Evolutionary conservation across 371 early-diverging fungal species (phyloP), one percentile per base, ranked within the genome.

Genomic region (Amoeboaphelidium protococcarum): DNA sequence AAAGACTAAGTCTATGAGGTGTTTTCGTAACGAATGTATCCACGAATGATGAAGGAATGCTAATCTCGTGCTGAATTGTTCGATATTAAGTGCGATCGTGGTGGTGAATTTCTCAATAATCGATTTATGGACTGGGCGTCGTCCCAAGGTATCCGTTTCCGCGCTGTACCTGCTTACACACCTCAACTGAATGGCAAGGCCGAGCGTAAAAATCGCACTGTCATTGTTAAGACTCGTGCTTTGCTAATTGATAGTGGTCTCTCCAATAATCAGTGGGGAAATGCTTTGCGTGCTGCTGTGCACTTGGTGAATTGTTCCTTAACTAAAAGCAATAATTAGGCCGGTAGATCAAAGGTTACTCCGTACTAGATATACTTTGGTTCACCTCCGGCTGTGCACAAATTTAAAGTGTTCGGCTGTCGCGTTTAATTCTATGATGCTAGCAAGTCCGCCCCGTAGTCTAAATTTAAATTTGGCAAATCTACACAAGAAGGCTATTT

Each of bases 131-230:
- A 31, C 6, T 31, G 37, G n/a, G n/a, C n/a, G n/a, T n/a, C n/a
- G n/a, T n/a, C 37, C 6, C 6, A 53, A 4, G 52, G 52, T 12
- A 52, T 53, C 26, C 13, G 24, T 26, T 3, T 12, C 13, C 6
- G 19, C 4, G 2, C 3, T 23, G 13, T 25, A 3, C 37, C 37
- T 31, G 37, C 6, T 10, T 31, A 31, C 37, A 31, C 6, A 31
- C 10, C 37, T 31, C 10, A 6, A 10, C 16, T 31, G 37, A 31
- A 31, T 31, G 37, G 37, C 6, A 31, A 31, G 16, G 37, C 37
- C 10, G 37, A 31, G 16, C 6, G 37, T 6, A 10, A 10, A 6
- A 31, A 31, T 31, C 37, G 37, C 16, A 31, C 37, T 10, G 16
- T 6, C 37, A 31, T 31, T 6, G 37, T 10, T 10, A 10, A 16